These are phyloP conservation scores for Phellopilus nigrolimitatus DNA, from an alignment of 1,284 basidiomycete species.

Conservation along the genomic window DNA sequence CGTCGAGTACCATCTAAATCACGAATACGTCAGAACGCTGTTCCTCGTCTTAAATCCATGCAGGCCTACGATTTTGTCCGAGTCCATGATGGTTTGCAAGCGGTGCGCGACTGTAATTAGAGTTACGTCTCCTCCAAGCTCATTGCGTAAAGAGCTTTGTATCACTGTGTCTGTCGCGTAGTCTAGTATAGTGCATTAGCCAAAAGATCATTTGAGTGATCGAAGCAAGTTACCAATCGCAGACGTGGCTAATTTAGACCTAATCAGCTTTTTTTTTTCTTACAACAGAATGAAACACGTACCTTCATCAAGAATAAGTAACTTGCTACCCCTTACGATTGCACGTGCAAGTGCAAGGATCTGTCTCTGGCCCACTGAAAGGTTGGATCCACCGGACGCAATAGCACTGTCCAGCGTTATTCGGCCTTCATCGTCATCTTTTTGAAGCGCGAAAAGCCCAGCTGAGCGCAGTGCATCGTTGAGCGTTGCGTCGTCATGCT, in stretches of 20 bases:
- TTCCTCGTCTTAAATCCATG: not conserved
- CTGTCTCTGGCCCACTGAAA: constrained; percentile 51
- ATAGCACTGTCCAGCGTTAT: constrained; percentile 34
- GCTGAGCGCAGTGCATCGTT: constrained; percentile 29
- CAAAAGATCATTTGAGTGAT: constrained; percentile 26
- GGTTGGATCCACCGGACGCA: constrained; percentile 36
- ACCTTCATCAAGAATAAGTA: constrained; percentile 35
- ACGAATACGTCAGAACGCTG: not conserved
- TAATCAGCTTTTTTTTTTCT: not conserved
- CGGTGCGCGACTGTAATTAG: constrained; percentile 72
- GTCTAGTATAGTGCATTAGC: constrained; percentile 29
- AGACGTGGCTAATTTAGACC: constrained; percentile 38
- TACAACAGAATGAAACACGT: constrained; percentile 6
- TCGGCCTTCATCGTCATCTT: constrained; percentile 25
- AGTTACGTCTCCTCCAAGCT: constrained; percentile 55
- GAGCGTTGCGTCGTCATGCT: constrained; percentile 43
- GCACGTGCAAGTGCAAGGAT: constrained; percentile 38
- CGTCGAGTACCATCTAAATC: constrained; percentile 33
- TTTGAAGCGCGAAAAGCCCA: constrained; percentile 31
- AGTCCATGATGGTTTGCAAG: constrained; percentile 64
- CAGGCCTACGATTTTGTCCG: constrained; percentile 44
- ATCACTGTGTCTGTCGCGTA: constrained; percentile 47
- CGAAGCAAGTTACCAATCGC: constrained; percentile 40
- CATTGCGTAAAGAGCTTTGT: constrained; percentile 35
- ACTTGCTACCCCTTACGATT: constrained; percentile 31